These are phyloP conservation scores for Ascocoryne sarcoides DNA, from an alignment of 2,329 filamentous ascomycete species.

Conservation along the genomic window DNA sequence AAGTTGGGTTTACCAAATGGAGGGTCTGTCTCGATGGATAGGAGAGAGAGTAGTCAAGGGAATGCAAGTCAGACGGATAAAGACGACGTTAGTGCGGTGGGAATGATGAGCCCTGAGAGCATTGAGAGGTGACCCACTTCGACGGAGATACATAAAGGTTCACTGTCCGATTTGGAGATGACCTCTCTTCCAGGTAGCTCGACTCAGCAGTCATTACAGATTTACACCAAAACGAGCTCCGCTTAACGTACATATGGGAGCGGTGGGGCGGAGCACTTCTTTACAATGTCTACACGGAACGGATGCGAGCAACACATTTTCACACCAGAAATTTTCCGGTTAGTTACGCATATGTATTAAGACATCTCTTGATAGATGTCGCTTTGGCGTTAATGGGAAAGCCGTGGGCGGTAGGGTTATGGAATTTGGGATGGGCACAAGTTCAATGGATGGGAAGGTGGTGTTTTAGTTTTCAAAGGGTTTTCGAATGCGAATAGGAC, in stretches of 20 bases:
- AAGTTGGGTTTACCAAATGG: constrained; percentile 31
- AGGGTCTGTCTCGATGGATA: constrained; percentile 43
- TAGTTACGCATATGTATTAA: background rate
- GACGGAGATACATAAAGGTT: no score
- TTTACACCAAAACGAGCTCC: no score
- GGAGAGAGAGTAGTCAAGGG: constrained; percentile 47
- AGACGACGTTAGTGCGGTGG: constrained; percentile 58
- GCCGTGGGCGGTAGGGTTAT: background rate
- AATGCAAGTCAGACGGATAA: constrained; percentile 47
- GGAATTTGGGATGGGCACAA: background rate
- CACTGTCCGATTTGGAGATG: no score
- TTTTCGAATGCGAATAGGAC: no score
- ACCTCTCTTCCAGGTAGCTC: no score
- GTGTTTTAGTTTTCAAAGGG: no score
- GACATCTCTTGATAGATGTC: background rate
- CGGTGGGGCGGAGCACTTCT: background rate
- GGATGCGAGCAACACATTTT: no score
- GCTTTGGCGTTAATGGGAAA: background rate
- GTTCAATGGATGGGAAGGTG: background rate
- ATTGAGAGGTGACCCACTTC: constrained; percentile 26
- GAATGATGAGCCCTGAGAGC: constrained; percentile 81
- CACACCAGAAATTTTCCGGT: no score
- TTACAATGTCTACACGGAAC: no score
- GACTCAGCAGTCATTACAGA: no score
- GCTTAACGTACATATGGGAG: constrained; percentile 1